Percentiles rank a stretch among this genome's conserved stretches.
These are phyloP conservation scores for Penicillium cinerascens DNA, from an alignment of 495 filamentous ascomycete genomes.

Conservation along the genomic window DNA sequence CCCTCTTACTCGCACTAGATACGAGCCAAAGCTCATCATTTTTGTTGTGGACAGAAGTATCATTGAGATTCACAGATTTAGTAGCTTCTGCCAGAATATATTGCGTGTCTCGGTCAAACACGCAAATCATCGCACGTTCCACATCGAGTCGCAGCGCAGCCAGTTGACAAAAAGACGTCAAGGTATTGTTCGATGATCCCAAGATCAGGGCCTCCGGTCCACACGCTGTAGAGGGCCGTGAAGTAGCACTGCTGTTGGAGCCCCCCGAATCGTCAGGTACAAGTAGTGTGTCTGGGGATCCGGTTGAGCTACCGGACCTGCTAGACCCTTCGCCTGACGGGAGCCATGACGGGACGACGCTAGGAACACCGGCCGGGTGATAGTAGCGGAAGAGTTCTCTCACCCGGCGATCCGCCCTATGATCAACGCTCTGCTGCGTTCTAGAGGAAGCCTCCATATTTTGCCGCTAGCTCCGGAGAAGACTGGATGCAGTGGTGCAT, in stretches of 20 bases:
- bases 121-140: conserved; percentile 36
- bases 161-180: conserved; percentile 46
- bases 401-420: conserved; percentile 24
- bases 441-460: conserved; percentile 16
- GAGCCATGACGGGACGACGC: conserved; percentile 21
- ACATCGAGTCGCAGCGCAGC: conserved; percentile 43
- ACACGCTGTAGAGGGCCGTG: conserved; percentile 12
- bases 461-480: conserved; percentile 2
- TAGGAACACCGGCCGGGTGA: conserved; percentile 20
- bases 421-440: conserved; percentile 5
- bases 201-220: conserved; percentile 20
- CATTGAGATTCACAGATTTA: conserved; percentile 39
- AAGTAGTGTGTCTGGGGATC: conserved; percentile 7
- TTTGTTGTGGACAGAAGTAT: conserved; percentile 25
- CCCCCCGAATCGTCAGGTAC: conserved; percentile 6
- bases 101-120: conserved; percentile 54
- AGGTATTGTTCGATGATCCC: conserved; percentile 48
- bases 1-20: conserved; percentile 32
- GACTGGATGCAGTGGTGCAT: conserved; percentile 15
- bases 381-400: conserved; percentile 44
- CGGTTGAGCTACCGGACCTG: background rate
- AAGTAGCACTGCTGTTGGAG: conserved; percentile 10
- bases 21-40: conserved; percentile 29
- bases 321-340: conserved; percentile 2
- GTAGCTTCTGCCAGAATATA: conserved; percentile 53